Evolutionary conservation across 345 rosid genomes (phyloP), one percentile per base, ranked within the genome.

Genomic region (Syzygium oleosum): DNA sequence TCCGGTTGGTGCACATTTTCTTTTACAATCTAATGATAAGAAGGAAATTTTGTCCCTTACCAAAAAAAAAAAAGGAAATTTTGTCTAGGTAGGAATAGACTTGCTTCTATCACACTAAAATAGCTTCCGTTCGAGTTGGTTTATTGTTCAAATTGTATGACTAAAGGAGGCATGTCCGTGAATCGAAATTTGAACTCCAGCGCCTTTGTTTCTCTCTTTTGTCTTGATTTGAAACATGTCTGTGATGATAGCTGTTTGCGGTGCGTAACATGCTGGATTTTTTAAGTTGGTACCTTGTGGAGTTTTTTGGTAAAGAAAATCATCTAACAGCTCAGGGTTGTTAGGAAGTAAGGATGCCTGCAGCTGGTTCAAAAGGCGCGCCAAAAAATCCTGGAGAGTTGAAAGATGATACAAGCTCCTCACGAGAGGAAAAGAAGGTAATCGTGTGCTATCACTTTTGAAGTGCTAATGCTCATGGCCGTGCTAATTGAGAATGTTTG

Each of bases 271-370:
- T 19, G 49, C 80, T 68, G 23, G 38, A 46, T 84, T 58, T 58
- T 51, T 59, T 25, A 55, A 59, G 79, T 27, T n/a, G 27, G 11
- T 84, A 52, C 53, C 53, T 12, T 22, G 16, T 21, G 29, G 22
- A 63, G 6, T 46, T 21, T 87, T 43, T 68, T 51, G 0, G 0
- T 14, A 22, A 83, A 61, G 23, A 23, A 59, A 46, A 63, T 46
- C 56, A 51, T 87, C 90, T 91, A 88, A 94, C 85, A 77, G 78
- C 41, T 14, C 65, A 43, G 85, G 87, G 77, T 90, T 91, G 88
- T 58, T 92, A 96, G 99, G 99, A 98, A 94, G 99, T 96, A 90
- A 92, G 99, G 93, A 95, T 98, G 97, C 99, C 99, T 51, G 98
- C 99, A 86, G 98, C 99, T 87, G 98, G 99, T 86, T 90, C 96